Evolutionary conservation across 2,329 filamentous ascomycete species (phyloP).

Genomic region (Neophaeococcomyces aloes): DNA sequence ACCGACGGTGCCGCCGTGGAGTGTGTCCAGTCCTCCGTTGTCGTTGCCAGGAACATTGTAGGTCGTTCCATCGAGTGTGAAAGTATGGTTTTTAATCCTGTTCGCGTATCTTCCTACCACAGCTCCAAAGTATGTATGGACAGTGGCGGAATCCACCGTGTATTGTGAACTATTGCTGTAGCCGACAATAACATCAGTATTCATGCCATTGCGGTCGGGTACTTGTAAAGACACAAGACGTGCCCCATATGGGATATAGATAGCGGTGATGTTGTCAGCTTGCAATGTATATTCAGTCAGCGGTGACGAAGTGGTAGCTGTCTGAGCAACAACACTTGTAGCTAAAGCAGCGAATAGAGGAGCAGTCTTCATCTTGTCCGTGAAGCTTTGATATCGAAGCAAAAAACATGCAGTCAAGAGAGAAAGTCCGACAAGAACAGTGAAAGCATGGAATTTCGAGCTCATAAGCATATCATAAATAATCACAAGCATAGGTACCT

Average conservation of each 20-base stretch:
- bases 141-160: constrained; percentile 35
- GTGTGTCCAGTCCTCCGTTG: constrained; percentile 39
- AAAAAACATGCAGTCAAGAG: neutral
- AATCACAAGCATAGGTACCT: too few relatives aligned
- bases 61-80: constrained; percentile 37
- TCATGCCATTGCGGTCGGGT: constrained; percentile 39
- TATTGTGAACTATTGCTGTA: constrained; percentile 40
- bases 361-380: constrained; percentile 5
- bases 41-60: constrained; percentile 44
- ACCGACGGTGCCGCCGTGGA: constrained; percentile 41
- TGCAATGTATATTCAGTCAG: constrained; percentile 31
- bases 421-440: neutral
- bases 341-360: constrained; percentile 2
- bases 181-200: constrained; percentile 41
- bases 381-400: neutral
- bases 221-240: constrained; percentile 39
- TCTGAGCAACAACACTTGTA: constrained; percentile 11
- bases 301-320: constrained; percentile 27
- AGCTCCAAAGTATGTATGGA: constrained; percentile 38
- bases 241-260: constrained; percentile 39
- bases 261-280: constrained; percentile 39
- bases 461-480: neutral
- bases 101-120: constrained; percentile 45
- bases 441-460: constrained; percentile 1
- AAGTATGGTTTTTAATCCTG: constrained; percentile 47